Evolutionary conservation across 139 green algal species (phyloP).

Genomic region (Picochlorum costavermella): DNA sequence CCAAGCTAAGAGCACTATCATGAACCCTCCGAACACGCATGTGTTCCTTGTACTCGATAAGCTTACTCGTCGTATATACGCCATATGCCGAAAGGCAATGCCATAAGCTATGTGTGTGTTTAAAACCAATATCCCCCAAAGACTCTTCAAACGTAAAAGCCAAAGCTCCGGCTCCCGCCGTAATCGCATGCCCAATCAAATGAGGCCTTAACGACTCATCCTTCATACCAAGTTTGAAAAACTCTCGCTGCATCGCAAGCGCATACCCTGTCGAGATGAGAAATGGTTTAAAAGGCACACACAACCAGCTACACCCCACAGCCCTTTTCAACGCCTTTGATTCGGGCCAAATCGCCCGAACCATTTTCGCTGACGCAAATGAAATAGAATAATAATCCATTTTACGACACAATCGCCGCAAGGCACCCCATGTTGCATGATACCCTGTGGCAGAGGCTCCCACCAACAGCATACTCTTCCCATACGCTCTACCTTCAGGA

Average conservation of each 20-base stretch:
- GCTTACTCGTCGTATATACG: constrained; percentile 29
- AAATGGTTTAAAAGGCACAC: constrained; percentile 61
- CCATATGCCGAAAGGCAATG: constrained; percentile 38
- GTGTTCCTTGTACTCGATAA: constrained; percentile 48
- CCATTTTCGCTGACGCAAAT: constrained; percentile 29
- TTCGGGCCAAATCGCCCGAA: constrained; percentile 34
- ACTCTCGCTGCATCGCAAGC: constrained; percentile 40
- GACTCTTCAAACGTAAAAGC: constrained; percentile 47
- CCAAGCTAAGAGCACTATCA: constrained; percentile 4
- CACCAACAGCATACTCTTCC: constrained; percentile 44
- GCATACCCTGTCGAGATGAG: constrained; percentile 21
- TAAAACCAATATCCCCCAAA: neutral
- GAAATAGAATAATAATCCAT: constrained; percentile 63
- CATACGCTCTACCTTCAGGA: constrained; percentile 41
- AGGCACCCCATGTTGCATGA: constrained; percentile 39
- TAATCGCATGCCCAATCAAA: constrained; percentile 42
- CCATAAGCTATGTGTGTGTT: constrained; percentile 39
- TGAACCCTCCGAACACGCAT: neutral
- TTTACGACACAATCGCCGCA: constrained; percentile 39
- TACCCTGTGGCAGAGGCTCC: constrained; percentile 36
- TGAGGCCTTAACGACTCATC: constrained; percentile 25
- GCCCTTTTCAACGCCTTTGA: neutral
- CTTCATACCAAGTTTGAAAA: constrained; percentile 7
- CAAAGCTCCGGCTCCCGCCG: constrained; percentile 27
- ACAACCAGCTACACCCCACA: constrained; percentile 29